Base-by-base conservation (phyloP, 495 filamentous ascomycete species). In the Xylaria grammica region DNA sequence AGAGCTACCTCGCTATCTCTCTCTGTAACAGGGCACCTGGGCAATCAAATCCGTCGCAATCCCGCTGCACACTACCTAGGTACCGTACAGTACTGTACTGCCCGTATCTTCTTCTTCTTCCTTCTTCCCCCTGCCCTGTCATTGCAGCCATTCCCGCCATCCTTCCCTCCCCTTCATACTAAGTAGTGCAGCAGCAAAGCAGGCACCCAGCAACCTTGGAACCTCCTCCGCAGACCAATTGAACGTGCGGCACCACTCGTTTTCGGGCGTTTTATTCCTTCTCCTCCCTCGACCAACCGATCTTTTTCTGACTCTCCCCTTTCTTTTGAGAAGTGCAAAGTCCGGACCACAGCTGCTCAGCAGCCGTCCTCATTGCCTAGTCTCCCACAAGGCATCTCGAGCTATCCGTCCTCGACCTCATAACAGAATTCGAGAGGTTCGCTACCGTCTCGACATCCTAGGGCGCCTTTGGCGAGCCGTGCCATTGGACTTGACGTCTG, bases 211-310 rank as follows among this genome's bases (percentile, higher is more conserved):
- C n/a, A n/a, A n/a, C n/a, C n/a, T n/a, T n/a, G n/a, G n/a, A n/a
- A 44, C 32, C 34, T 24, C 38, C 15, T 57, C 54, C 26, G 36
- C 54, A 17, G 26, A 20, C 30, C 51, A 48, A 54, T 54, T 48
- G 50, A 29, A 27, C 50, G 49, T n/a, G n/a, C n/a, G n/a, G n/a
- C 50, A 17, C 26, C 40, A 32, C 40, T 65, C 67, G 64, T 27
- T 68, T 66, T 46, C 63, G 44, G 27, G 48, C 26, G 9, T 45
- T 56, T 65, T 62, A 56, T 46, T 26, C 52, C 60, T 34, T 67
- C 29, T 61, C 30, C 22, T 65, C 49, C 17, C 51, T 48, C 40
- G 19, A 2, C 26, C 49, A 46, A 27, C 60, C 50, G 50, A 48
- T 63, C 50, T 24, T n/a, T 24, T 55, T 27, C 49, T 19, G 34